Evolutionary conservation across 345 rosid genomes (phyloP).

Genomic region (Eucalyptus virginea): DNA sequence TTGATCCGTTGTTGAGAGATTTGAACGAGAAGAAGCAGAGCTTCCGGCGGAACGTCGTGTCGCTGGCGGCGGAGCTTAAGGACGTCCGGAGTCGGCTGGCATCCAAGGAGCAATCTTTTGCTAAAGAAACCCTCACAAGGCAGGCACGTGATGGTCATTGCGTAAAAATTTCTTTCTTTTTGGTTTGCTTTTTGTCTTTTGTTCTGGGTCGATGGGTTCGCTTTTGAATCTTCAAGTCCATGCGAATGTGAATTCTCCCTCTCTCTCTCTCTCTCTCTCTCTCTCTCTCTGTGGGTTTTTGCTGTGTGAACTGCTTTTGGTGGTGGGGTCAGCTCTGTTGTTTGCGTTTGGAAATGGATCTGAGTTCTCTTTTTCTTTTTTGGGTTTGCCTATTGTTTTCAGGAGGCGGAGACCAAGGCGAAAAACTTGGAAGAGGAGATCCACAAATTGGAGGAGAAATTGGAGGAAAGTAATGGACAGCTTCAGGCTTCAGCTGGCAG

Average conservation of each 20-base stretch:
- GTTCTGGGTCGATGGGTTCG: background rate
- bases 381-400: background rate
- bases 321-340: background rate
- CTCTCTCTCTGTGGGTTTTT: background rate
- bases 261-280: background rate
- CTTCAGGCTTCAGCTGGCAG: constrained; percentile 58
- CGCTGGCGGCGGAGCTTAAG: constrained; percentile 83
- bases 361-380: background rate
- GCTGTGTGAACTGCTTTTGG: background rate
- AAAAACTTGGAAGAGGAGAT: constrained; percentile 63
- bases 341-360: background rate
- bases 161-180: background rate
- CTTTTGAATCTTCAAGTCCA: background rate
- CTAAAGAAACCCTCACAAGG: constrained; percentile 63
- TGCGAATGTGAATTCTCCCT: background rate
- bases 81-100: constrained; percentile 71
- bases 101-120: constrained; percentile 58
- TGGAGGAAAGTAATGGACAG: constrained; percentile 58
- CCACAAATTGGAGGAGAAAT: constrained; percentile 24
- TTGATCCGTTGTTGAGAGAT: constrained; percentile 86
- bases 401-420: constrained; percentile 81
- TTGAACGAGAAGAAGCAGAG: constrained; percentile 90
- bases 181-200: background rate
- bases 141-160: constrained; percentile 34
- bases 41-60: constrained; percentile 80